These are phyloP conservation scores for Sonneratia alba DNA, from an alignment of 345 rosid species.

Conservation along the genomic window DNA sequence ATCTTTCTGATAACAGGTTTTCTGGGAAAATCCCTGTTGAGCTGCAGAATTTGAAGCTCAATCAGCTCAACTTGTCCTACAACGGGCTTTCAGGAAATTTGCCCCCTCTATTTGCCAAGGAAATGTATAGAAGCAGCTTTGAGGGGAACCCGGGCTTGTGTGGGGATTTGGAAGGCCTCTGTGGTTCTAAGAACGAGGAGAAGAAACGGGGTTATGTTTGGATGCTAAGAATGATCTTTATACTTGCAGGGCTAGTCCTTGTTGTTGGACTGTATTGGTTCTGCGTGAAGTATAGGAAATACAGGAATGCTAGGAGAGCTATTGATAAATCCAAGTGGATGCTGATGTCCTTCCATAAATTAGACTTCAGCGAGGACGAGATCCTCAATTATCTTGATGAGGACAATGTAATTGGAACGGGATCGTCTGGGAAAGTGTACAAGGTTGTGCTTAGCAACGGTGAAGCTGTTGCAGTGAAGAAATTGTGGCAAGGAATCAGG, in stretches of 20 bases:
- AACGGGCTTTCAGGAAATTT: constrained; percentile 60
- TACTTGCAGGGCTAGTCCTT: constrained; percentile 57
- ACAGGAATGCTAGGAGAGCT: constrained; percentile 49
- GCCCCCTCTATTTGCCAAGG: constrained; percentile 59
- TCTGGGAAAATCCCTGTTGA: constrained; percentile 57
- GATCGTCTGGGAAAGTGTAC: constrained; percentile 90
- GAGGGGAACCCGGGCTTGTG: constrained; percentile 80
- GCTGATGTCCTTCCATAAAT: constrained; percentile 87
- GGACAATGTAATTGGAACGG: constrained; percentile 84
- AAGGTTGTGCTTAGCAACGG: constrained; percentile 78
- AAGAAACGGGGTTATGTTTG: constrained; percentile 56
- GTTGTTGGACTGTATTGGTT: constrained; percentile 73
- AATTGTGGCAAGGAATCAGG: constrained; percentile 64
- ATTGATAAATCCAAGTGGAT: constrained; percentile 87
- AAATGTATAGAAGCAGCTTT: constrained; percentile 56
- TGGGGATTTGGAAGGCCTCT: constrained; percentile 54
- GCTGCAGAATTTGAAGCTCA: constrained; percentile 80
- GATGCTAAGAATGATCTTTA: constrained; percentile 63
- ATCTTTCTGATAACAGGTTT: constrained; percentile 62
- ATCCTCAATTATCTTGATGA: constrained; percentile 78
- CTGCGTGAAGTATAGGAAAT: constrained; percentile 60
- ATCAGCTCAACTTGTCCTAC: constrained; percentile 74
- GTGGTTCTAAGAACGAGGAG: constrained; percentile 34
- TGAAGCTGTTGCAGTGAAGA: constrained; percentile 86
- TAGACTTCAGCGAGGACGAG: constrained; percentile 86